Base-by-base conservation (phyloP, 805 yeast genomes). In the Sungouiella thailandica region DNA sequence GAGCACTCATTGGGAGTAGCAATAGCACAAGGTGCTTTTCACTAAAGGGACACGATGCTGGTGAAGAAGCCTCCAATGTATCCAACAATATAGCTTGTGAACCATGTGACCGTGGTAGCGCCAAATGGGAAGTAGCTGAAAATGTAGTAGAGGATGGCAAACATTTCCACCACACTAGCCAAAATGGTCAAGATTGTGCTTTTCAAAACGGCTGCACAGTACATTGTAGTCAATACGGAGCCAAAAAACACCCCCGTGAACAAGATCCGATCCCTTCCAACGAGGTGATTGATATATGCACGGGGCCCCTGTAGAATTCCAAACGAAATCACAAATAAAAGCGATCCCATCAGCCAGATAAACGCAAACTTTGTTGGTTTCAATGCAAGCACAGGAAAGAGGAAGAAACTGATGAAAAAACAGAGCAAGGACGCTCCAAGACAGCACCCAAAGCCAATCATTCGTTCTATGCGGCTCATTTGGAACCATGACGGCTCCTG, bases 101-200 rank as follows among this genome's bases (percentile, higher is more conserved):
- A 58, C 72, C 71, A 63, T 23, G 73, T 66, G 47, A 71, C 53
- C 2, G 94, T 83, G 40, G 83, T 82, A 1, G 90, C 84, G 9
- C 98, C 98, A 63, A 89, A 83, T 10, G 98, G 98, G 72, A 93
- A 90, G 58, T 93, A 93, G 50, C 95, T 84, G 26, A 90, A 70
- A 0, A 93, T 80, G 57, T 93, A 93, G 68, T 89, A 89, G 4
- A 87, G 50, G n/a, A 93, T 88, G 1, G 96, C 90, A 36, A 93
- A 58, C 7, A 89, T 65, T 57, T 93, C 97, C 8, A 84, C 58
- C 2, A 83, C 58, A 27, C 93, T 83, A 20, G 87, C 78, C 9
- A 87, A 52, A 8, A 93, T 60, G 0, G 97, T 87, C 32, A 88
- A 61, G 5, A 93, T 50, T 1, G 95, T 79, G 35, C 83, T 78